Percentiles rank a stretch among this genome's conserved stretches.
Evolutionary conservation across 345 rosid genomes (phyloP).

Genomic region (Chamaenerion angustifolium): DNA sequence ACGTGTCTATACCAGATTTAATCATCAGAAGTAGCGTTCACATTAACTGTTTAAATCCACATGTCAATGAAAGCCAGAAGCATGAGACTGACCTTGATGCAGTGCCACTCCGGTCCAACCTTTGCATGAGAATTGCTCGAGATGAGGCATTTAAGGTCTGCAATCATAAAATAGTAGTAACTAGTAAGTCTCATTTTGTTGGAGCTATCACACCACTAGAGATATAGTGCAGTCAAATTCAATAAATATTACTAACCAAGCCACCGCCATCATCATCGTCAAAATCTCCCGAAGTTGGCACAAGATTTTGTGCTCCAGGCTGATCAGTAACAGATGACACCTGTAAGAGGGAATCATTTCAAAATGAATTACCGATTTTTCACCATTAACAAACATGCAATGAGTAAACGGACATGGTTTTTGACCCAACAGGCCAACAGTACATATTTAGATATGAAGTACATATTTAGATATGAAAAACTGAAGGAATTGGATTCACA

Average conservation of each 20-base stretch:
- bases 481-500: too few species aligned
- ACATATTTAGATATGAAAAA: too few species aligned
- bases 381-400: too few species aligned
- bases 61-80: constrained; percentile 5
- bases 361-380: not conserved
- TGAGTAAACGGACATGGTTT: too few species aligned
- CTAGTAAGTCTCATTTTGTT: not conserved
- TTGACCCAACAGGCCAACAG: too few species aligned
- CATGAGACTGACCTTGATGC: constrained; percentile 43
- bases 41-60: not conserved
- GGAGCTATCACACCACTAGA: not conserved
- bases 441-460: too few species aligned
- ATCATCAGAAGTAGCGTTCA: too few species aligned
- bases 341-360: constrained; percentile 16
- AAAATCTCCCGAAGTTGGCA: constrained; percentile 60
- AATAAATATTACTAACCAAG: constrained; percentile 46
- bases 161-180: constrained; percentile 2
- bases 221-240: constrained; percentile 1
- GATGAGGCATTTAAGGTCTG: constrained; percentile 89
- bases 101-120: constrained; percentile 82
- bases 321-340: constrained; percentile 95
- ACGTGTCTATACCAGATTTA: not conserved
- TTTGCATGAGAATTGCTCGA: constrained; percentile 79
- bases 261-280: constrained; percentile 99
- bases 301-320: constrained; percentile 45